phyloP scores from a whole-genome alignment of 192 early-diverging fungal genomes.

The Coemansia pectinata region DNA sequence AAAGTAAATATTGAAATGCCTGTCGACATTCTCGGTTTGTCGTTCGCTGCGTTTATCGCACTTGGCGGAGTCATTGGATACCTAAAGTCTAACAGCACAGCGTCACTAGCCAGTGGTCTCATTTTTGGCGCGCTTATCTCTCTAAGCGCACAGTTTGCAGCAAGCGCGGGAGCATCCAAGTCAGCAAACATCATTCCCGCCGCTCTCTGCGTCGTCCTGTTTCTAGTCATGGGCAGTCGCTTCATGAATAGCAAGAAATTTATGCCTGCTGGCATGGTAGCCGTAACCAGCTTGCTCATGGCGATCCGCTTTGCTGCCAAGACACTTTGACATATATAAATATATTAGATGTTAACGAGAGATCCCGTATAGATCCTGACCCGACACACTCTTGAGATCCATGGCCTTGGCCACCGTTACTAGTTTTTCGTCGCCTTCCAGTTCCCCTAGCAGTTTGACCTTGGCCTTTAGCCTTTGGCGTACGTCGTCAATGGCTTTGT shows the following conservation, averaged over 20 bases:
- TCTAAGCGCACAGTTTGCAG: slow-evolving; percentile 32
- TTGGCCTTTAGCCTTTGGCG: slow-evolving; percentile 40
- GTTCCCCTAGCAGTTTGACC: slow-evolving; percentile 25
- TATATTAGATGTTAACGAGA: not conserved
- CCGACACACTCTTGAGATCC: slow-evolving; percentile 21
- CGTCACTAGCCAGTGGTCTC: slow-evolving; percentile 43
- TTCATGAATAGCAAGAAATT: slow-evolving; percentile 45
- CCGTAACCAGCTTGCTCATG: slow-evolving; percentile 33
- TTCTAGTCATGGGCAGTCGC: slow-evolving; percentile 41
- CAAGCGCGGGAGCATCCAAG: slow-evolving; percentile 12
- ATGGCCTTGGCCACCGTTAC: slow-evolving; percentile 12
- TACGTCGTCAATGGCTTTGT: slow-evolving; percentile 41
- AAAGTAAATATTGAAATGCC: slow-evolving; percentile 20
- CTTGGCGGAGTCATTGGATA: slow-evolving; percentile 42
- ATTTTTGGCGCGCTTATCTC: slow-evolving; percentile 42
- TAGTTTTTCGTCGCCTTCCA: slow-evolving; percentile 28
- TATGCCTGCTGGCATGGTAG: slow-evolving; percentile 51
- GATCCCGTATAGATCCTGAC: slow-evolving; percentile 17
- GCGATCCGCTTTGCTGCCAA: slow-evolving; percentile 25
- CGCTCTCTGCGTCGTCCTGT: slow-evolving; percentile 28
- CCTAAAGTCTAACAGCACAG: slow-evolving; percentile 39
- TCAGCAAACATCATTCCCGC: slow-evolving; percentile 27
- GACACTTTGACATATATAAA: slow-evolving; percentile 8
- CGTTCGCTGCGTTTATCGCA: slow-evolving; percentile 32
- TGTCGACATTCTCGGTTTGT: slow-evolving; percentile 27